A percentile compares a stretch with the other conserved stretches of the same genome.
These are phyloP conservation scores for Coccinonectria pachysandricola DNA, from an alignment of 2,329 filamentous ascomycete species.

Conservation along the genomic window DNA sequence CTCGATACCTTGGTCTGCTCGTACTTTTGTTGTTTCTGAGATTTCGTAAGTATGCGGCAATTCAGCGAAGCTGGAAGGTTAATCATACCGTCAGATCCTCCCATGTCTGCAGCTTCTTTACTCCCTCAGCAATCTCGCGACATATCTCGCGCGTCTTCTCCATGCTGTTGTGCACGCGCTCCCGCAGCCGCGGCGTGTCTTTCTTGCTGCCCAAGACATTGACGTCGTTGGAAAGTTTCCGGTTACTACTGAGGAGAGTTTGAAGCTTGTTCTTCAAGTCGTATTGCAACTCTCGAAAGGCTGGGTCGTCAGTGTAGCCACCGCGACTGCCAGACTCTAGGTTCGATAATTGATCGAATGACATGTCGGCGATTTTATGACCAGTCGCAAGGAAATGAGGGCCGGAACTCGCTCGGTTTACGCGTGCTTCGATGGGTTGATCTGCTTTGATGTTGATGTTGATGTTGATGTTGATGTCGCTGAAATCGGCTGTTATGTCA, in stretches of 20 bases:
- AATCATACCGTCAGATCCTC: conserved; percentile 64
- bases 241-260: conserved; percentile 77
- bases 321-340: conserved; percentile 69
- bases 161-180: conserved; percentile 78
- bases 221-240: conserved; percentile 74
- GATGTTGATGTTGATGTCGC: conserved; percentile 3
- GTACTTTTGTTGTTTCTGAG: conserved; percentile 85
- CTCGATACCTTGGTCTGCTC: conserved; percentile 90
- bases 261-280: conserved; percentile 83
- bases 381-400: no score
- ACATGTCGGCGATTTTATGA: conserved; percentile 47
- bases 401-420: conserved; percentile 2
- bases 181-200: conserved; percentile 82
- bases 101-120: conserved; percentile 87
- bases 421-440: conserved; percentile 6
- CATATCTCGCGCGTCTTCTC: conserved; percentile 81
- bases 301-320: conserved; percentile 85
- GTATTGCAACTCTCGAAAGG: conserved; percentile 75
- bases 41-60: conserved; percentile 7
- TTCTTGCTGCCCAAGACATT: conserved; percentile 78
- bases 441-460: conserved; percentile 3
- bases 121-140: conserved; percentile 82
- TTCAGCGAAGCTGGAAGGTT: conserved; percentile 1
- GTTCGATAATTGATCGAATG: conserved; percentile 76
- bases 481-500: conserved; percentile 11